phyloP scores from a whole-genome alignment of 768 basidiomycete genomes.

The Lactarius hengduanensis region DNA sequence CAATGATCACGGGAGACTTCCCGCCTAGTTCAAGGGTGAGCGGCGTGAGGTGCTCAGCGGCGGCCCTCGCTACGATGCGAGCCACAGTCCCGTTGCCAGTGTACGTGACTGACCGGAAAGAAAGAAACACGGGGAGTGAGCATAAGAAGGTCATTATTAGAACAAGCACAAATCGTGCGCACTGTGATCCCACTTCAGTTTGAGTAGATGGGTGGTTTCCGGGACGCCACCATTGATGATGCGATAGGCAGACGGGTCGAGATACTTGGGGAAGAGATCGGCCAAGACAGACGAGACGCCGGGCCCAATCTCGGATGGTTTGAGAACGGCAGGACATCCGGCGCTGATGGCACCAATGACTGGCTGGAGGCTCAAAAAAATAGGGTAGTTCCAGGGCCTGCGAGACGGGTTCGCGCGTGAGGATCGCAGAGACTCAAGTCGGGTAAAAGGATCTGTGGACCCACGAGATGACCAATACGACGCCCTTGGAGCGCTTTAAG shows the following conservation, averaged over 20 bases:
- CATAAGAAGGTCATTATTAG: not conserved
- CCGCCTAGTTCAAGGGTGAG: constrained; percentile 45
- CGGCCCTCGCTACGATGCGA: constrained; percentile 41
- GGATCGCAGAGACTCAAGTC: not conserved
- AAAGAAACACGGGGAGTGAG: constrained; percentile 22
- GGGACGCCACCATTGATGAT: constrained; percentile 56
- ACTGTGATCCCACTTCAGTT: constrained; percentile 47
- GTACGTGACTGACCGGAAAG: constrained; percentile 40
- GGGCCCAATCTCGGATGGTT: constrained; percentile 72
- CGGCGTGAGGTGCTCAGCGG: constrained; percentile 45
- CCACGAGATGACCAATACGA: constrained; percentile 59
- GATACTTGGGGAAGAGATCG: constrained; percentile 69
- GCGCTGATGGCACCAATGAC: constrained; percentile 67
- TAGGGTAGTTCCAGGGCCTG: constrained; percentile 23
- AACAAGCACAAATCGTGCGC: constrained; percentile 30
- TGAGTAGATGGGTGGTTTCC: constrained; percentile 40
- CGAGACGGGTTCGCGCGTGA: not conserved
- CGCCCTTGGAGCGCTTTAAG: constrained; percentile 58
- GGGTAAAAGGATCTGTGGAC: constrained; percentile 31
- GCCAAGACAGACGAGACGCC: constrained; percentile 56
- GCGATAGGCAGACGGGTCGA: constrained; percentile 64
- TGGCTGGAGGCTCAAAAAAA: constrained; percentile 22
- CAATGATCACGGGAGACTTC: constrained; percentile 47
- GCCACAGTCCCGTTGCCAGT: constrained; percentile 39
- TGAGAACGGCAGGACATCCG: constrained; percentile 68